phyloP scores from a whole-genome alignment of 192 early-diverging fungal genomes.

The Paraglomus brasilianum region DNA sequence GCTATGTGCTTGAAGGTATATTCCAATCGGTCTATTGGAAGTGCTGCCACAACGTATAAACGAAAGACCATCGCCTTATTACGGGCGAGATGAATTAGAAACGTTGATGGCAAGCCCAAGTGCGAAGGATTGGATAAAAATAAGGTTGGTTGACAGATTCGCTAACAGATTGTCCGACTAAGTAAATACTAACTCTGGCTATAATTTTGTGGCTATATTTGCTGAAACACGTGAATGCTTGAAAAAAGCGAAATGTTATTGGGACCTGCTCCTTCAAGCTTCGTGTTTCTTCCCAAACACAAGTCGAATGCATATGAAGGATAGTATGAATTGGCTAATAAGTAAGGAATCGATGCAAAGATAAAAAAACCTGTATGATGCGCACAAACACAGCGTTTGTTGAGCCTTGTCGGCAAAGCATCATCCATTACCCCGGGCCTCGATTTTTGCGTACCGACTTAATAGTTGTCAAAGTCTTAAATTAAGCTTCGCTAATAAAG shows the following conservation, averaged over 20 bases:
- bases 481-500: too few relatives aligned
- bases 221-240: background rate
- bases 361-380: too few relatives aligned
- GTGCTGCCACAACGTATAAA: slow-evolving; percentile 90
- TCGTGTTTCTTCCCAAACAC: slow-evolving; percentile 94
- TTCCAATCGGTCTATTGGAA: slow-evolving; percentile 92
- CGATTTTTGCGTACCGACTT: too few relatives aligned
- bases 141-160: slow-evolving; percentile 45
- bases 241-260: slow-evolving; percentile 73
- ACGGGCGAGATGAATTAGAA: slow-evolving; percentile 88
- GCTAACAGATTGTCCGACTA: too few relatives aligned
- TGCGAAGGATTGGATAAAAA: slow-evolving; percentile 87
- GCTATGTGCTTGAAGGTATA: slow-evolving; percentile 55
- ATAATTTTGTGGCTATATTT: too few relatives aligned
- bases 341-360: too few relatives aligned
- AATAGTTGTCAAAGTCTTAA: too few relatives aligned
- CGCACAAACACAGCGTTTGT: too few relatives aligned
- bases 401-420: too few relatives aligned
- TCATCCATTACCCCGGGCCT: too few relatives aligned
- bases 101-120: slow-evolving; percentile 87
- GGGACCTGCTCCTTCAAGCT: slow-evolving; percentile 83
- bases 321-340: background rate
- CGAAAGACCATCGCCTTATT: slow-evolving; percentile 81
- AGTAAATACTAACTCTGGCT: too few relatives aligned
- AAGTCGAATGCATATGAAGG: slow-evolving; percentile 69